Percentiles rank a stretch among this genome's conserved stretches.
phyloP scores from a whole-genome alignment of 108 stramenopile species.

The Nitzschia sp. region DNA sequence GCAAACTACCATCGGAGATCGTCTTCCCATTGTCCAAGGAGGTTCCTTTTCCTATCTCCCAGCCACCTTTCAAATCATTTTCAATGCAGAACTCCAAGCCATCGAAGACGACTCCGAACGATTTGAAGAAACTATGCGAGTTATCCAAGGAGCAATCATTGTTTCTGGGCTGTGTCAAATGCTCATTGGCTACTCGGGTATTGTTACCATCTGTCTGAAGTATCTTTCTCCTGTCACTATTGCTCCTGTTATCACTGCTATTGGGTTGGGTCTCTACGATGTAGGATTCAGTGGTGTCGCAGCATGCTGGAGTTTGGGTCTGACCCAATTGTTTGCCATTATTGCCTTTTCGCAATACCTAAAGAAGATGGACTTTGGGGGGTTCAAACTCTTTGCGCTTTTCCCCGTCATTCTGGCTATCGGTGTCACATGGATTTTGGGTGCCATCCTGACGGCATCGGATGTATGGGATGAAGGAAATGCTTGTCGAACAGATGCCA shows the following conservation, averaged over 20 bases:
- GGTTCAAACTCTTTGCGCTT: slow-evolving; percentile 18
- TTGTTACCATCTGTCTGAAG: slow-evolving; percentile 15
- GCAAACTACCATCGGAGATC: slow-evolving; percentile 42
- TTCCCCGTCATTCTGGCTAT: slow-evolving; percentile 39
- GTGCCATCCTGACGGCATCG: slow-evolving; percentile 31
- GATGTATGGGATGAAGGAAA: slow-evolving; percentile 41
- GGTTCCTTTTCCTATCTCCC: slow-evolving; percentile 33
- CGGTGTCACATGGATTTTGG: slow-evolving; percentile 29
- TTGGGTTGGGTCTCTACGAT: slow-evolving; percentile 35
- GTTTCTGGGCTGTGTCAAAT: slow-evolving; percentile 30
- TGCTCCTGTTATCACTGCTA: slow-evolving; percentile 37
- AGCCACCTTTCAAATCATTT: slow-evolving; percentile 31
- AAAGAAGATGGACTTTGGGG: slow-evolving; percentile 2
- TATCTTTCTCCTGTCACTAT: slow-evolving; percentile 38
- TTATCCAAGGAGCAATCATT: slow-evolving; percentile 34
- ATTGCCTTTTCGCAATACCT: slow-evolving; percentile 33
- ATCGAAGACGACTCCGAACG: slow-evolving; percentile 26
- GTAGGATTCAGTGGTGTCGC: slow-evolving; percentile 33
- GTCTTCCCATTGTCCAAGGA: slow-evolving; percentile 40
- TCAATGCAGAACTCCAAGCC: slow-evolving; percentile 26
- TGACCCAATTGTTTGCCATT: slow-evolving; percentile 17
- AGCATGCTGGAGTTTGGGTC: slow-evolving; percentile 31
- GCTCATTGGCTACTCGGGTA: slow-evolving; percentile 32
- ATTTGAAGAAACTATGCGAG: slow-evolving; percentile 35
- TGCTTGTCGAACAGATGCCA: slow-evolving; percentile 33